Evolutionary conservation across 805 yeast genomes (phyloP).

Genomic region (Suhomyces kilbournensis): DNA sequence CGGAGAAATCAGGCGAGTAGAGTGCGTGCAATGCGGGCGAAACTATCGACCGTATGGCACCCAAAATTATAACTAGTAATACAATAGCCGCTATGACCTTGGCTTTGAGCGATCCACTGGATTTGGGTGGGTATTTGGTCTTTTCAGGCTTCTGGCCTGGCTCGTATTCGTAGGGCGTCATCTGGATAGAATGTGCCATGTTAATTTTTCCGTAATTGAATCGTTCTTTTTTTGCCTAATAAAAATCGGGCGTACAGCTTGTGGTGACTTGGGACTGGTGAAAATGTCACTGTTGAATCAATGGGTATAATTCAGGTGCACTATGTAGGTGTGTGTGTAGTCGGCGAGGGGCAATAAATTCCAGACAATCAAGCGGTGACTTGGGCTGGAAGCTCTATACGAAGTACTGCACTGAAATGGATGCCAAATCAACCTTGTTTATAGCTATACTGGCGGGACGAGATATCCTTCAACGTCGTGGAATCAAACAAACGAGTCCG

Average conservation of each 20-base stretch:
- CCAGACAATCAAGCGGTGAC: background rate
- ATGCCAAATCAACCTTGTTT: background rate
- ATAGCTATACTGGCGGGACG: background rate
- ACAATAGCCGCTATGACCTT: background rate
- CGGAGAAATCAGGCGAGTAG: slow-evolving; percentile 33
- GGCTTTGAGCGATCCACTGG: background rate
- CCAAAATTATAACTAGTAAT: slow-evolving; percentile 1
- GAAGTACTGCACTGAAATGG: background rate
- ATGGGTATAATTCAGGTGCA: background rate
- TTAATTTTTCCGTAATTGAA: background rate
- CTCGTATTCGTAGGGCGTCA: slow-evolving; percentile 24
- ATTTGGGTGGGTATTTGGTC: background rate
- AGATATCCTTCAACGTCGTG: background rate
- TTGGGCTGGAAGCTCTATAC: background rate
- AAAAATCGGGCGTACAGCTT: background rate
- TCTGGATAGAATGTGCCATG: slow-evolving; percentile 14
- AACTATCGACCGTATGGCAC: background rate
- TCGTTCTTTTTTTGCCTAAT: background rate
- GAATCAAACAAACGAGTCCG: background rate
- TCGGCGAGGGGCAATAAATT: background rate
- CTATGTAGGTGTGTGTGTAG: background rate
- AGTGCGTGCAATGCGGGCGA: slow-evolving; percentile 4
- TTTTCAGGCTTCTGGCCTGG: slow-evolving; percentile 4
- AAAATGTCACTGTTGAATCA: background rate
- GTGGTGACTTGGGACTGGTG: background rate